Conservation (phyloP, 2,329 filamentous ascomycete genomes). For the Microdochium trichocladiopsis region DNA sequence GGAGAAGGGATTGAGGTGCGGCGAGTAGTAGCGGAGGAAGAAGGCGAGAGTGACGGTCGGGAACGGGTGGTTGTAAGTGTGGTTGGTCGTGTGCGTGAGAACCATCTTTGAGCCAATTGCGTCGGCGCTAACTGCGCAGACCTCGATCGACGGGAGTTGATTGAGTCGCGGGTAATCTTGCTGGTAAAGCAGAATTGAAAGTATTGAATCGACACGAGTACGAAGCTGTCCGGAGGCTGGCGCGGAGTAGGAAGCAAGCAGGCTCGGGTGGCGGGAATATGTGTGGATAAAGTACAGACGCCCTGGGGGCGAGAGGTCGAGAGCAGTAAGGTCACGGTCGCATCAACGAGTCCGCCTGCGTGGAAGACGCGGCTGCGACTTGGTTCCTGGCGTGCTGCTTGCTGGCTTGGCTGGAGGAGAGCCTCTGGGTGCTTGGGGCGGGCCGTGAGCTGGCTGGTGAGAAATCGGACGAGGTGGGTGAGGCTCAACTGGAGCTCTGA, state of each 20-base stretch:
- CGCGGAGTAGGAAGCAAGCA: background rate
- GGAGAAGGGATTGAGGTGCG: conserved; percentile 68
- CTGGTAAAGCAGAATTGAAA: too few relatives aligned
- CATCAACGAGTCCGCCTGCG: background rate
- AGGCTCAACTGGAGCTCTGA: background rate
- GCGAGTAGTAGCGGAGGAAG: conserved; percentile 76
- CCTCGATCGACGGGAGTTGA: too few relatives aligned
- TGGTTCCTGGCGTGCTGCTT: background rate
- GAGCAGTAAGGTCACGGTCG: background rate
- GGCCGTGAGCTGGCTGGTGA: background rate
- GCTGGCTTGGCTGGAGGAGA: background rate
- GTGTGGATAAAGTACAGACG: background rate
- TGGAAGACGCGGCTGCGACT: background rate
- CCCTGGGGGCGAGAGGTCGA: background rate
- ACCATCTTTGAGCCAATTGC: conserved; percentile 35
- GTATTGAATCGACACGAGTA: too few relatives aligned
- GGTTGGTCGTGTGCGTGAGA: conserved; percentile 58
- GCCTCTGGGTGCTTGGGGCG: background rate
- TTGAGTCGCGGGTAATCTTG: too few relatives aligned
- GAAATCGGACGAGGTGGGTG: background rate
- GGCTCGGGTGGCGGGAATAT: background rate
- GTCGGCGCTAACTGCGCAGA: too few relatives aligned
- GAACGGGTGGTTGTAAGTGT: conserved; percentile 75
- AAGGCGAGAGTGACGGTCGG: conserved; percentile 81
- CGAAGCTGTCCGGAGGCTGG: too few relatives aligned